These are phyloP conservation scores for Luzula sylvatica DNA, from an alignment of 176 grass and related monocot genomes.

Conservation along the genomic window DNA sequence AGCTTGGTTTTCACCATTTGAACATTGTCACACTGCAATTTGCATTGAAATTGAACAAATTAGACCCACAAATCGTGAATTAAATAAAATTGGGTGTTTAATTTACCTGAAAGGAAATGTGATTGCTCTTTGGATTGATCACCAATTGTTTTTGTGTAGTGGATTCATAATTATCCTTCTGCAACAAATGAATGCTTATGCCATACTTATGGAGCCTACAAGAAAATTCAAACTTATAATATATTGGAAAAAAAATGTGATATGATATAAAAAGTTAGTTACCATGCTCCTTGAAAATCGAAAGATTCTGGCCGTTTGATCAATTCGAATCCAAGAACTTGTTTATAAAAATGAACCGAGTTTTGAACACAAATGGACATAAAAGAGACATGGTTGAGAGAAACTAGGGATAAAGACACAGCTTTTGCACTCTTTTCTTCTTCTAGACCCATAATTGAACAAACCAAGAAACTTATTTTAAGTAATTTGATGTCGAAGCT, in stretches of 20 bases:
- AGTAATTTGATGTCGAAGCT: not conserved
- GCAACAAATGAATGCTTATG: constrained; percentile 64
- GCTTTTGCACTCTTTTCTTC: constrained; percentile 9
- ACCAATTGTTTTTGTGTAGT: not conserved
- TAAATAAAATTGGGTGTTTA: not conserved
- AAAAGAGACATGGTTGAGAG: constrained; percentile 80
- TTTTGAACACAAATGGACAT: constrained; percentile 40
- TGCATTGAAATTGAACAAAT: not conserved
- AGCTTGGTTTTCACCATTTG: constrained; percentile 31
- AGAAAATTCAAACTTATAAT: not conserved
- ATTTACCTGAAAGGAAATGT: constrained; percentile 75
- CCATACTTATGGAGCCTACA: constrained; percentile 52
- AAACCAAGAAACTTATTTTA: not conserved
- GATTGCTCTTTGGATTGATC: constrained; percentile 64
- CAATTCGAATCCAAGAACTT: constrained; percentile 66
- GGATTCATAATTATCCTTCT: constrained; percentile 14
- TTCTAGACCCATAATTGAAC: constrained; percentile 14
- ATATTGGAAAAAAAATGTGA: not conserved
- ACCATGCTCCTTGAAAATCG: constrained; percentile 71
- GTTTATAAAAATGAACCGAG: constrained; percentile 49
- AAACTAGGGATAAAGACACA: constrained; percentile 28
- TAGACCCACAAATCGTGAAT: not conserved
- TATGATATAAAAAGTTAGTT: constrained; percentile 3
- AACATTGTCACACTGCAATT: constrained; percentile 53
- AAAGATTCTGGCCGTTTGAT: constrained; percentile 60